Percentiles rank a stretch among this genome's conserved stretches.
phyloP scores from a whole-genome alignment of 352 stramenopile species.

The Globisporangium radiosum region DNA sequence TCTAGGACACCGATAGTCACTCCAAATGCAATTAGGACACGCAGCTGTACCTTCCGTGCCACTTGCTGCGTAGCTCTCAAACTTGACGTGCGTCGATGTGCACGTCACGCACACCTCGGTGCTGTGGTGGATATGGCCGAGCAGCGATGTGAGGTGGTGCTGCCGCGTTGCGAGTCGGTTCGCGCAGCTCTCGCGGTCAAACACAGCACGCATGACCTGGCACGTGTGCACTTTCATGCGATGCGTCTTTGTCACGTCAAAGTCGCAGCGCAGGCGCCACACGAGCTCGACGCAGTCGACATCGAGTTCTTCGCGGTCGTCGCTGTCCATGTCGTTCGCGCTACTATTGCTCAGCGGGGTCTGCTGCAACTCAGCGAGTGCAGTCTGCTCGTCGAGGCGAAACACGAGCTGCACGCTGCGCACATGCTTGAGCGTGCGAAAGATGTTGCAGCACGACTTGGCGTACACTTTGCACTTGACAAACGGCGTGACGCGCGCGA shows the following conservation, averaged over 20 bases:
- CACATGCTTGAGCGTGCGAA: constrained; percentile 80
- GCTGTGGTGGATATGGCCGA: constrained; percentile 79
- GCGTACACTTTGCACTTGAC: constrained; percentile 75
- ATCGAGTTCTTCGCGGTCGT: constrained; percentile 36
- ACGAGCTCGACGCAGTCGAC: constrained; percentile 58
- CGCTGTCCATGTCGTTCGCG: constrained; percentile 3
- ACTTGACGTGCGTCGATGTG: constrained; percentile 53
- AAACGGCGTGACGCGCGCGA: constrained; percentile 25
- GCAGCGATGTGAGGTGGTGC: constrained; percentile 65
- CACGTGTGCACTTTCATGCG: constrained; percentile 74
- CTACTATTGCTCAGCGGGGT: constrained; percentile 7
- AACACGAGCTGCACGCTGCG: constrained; percentile 64
- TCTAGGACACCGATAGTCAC: neutral
- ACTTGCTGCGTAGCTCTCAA: constrained; percentile 74
- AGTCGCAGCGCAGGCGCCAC: constrained; percentile 71
- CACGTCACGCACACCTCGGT: constrained; percentile 73
- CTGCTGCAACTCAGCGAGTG: constrained; percentile 15
- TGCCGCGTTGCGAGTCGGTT: constrained; percentile 55
- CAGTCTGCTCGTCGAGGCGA: constrained; percentile 34
- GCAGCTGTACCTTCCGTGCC: constrained; percentile 29
- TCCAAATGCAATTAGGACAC: neutral
- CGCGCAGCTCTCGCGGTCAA: constrained; percentile 48
- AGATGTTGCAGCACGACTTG: constrained; percentile 75
- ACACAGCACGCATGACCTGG: constrained; percentile 74
- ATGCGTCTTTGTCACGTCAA: constrained; percentile 85